Base-by-base conservation (phyloP, 139 green algal species). In the Closterium sp. region DNA sequence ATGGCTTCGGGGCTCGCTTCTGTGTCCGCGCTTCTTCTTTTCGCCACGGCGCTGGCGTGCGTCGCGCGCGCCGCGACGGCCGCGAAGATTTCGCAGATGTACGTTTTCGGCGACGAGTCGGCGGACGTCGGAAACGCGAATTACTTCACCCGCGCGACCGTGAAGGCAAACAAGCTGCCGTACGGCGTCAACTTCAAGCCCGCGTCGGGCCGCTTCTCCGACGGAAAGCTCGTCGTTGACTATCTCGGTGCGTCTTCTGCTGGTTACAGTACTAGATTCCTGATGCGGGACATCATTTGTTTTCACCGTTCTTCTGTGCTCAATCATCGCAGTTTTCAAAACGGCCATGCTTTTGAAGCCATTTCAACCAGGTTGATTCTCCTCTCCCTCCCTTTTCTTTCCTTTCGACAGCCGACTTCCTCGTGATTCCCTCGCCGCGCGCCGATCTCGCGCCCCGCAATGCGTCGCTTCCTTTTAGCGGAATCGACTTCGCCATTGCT, bases 121-220 rank as follows among this genome's bases (percentile, higher is more conserved):
- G n/a, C 70, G 17, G 88, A 90, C 88, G 70, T 90, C 17, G 88
- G 88, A 0, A 90, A 90, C 88, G 70, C 62, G 11, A 90, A 90
- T 19, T 50, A 87, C 19, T 79, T 79, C 62, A 79, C 2, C 1
- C 62, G 19, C 17, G 62, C 62, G 17, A 5, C 62, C 17, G 17
- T 79, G 0, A 79, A 79, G 62, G 62, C 62, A 0, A 90, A 90
- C 30, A 86, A 86, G n/a, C 2, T 17, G 28, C 88, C 88, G 70
- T 90, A 90, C 30, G 88, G 28, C 28, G 29, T 90, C 28, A 62
- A 17, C 88, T 90, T 70, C 30, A 90, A 86, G 62, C 88, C 88
- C 29, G 88, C 88, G 9, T 86, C 38, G 10, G 88, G 88, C 28
- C 88, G 88, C 29, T 90, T 90, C 30, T 38, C 88, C 30, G 70